Percentiles rank a stretch among this genome's conserved stretches.
These are phyloP conservation scores for Cladophialophora carrionii DNA, from an alignment of 2,329 filamentous ascomycete genomes.

Conservation along the genomic window DNA sequence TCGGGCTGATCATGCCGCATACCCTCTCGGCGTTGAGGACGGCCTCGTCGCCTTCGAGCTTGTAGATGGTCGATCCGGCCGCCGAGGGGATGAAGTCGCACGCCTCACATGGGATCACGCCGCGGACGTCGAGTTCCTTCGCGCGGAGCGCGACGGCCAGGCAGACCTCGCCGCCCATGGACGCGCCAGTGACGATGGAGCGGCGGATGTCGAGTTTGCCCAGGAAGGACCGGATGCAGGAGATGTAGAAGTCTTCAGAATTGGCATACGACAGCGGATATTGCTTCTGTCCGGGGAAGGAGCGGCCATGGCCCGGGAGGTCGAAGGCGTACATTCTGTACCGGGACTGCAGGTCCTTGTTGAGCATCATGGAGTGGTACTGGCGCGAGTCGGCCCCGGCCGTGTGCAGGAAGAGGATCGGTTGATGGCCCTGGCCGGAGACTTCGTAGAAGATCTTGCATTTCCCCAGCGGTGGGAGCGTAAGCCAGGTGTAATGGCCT, in stretches of 20 bases:
- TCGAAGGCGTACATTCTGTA: constrained; percentile 35
- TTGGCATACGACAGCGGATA: constrained; percentile 28
- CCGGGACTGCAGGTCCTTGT: constrained; percentile 20
- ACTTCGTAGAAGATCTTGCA: constrained; percentile 35
- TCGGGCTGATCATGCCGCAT: constrained; percentile 51
- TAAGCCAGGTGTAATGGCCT: constrained; percentile 34
- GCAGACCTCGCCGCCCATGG: constrained; percentile 32
- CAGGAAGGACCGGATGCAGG: constrained; percentile 27
- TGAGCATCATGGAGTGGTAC: constrained; percentile 33
- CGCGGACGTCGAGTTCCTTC: constrained; percentile 21
- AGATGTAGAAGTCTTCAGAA: constrained; percentile 31
- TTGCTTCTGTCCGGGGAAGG: constrained; percentile 27
- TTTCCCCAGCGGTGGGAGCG: constrained; percentile 23
- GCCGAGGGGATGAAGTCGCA: constrained; percentile 29
- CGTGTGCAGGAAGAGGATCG: constrained; percentile 33
- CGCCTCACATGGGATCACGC: constrained; percentile 33
- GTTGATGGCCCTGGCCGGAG: constrained; percentile 25
- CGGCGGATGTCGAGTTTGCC: constrained; percentile 18
- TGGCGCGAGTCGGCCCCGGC: constrained; percentile 32
- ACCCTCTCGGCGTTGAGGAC: constrained; percentile 32
- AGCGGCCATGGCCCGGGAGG: constrained; percentile 33
- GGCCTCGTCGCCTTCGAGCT: constrained; percentile 25
- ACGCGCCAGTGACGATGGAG: constrained; percentile 27
- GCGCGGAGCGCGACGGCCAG: constrained; percentile 29
- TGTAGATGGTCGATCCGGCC: constrained; percentile 26